Evolutionary conservation across 116 monocot genomes (phyloP).

Genomic region (Phalaenopsis hybrid): DNA sequence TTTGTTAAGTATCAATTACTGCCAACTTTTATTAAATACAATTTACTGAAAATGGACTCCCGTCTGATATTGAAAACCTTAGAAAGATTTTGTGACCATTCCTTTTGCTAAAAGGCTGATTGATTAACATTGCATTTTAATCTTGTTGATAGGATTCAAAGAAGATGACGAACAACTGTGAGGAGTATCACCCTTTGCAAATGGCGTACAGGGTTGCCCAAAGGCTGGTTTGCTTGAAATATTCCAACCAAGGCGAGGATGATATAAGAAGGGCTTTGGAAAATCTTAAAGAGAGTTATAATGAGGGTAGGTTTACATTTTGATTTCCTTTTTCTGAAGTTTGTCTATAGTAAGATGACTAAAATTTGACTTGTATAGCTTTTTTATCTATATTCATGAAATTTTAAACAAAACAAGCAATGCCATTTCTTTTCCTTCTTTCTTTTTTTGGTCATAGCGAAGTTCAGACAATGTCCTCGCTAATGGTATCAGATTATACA

Average conservation of each 20-base stretch:
- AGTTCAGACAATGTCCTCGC: no score
- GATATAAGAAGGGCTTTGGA: slow-evolving; percentile 64
- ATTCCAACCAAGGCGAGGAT: slow-evolving; percentile 84
- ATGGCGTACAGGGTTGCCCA: slow-evolving; percentile 63
- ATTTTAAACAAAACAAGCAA: neutral
- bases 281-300: slow-evolving; percentile 55
- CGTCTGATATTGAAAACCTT: neutral
- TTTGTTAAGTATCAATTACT: no score
- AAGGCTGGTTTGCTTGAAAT: slow-evolving; percentile 77
- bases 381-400: neutral
- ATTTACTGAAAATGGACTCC: neutral
- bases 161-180: slow-evolving; percentile 59
- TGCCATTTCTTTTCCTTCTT: neutral
- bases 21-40: neutral
- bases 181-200: slow-evolving; percentile 56
- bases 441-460: neutral
- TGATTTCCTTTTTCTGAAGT: neutral
- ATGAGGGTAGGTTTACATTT: slow-evolving; percentile 40
- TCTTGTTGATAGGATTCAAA: slow-evolving; percentile 47
- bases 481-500: no score
- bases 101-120: neutral
- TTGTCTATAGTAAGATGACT: neutral
- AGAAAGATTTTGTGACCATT: neutral
- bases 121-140: neutral
- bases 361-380: neutral